These are phyloP conservation scores for Saturnispora quitensis DNA, from an alignment of 805 yeast genomes.

Conservation along the genomic window DNA sequence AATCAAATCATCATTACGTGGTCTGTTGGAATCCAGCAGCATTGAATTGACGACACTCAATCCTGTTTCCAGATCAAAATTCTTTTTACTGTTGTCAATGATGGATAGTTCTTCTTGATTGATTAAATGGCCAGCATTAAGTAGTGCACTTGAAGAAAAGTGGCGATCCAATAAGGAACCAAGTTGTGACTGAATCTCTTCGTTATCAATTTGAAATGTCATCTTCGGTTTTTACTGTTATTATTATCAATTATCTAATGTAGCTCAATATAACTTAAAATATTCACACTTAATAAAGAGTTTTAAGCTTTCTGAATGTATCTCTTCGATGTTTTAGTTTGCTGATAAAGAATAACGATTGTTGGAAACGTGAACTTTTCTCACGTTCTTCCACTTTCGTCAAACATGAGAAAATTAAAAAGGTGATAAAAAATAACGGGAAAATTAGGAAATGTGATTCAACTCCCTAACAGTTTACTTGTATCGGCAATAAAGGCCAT, in stretches of 20 bases:
- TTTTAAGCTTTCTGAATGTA: neutral
- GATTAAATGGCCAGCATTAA: constrained; percentile 1
- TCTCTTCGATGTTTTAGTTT: neutral
- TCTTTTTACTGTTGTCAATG: neutral
- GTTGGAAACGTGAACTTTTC: neutral
- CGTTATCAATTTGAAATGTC: constrained; percentile 3
- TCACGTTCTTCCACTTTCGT: neutral
- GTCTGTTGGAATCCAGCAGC: constrained; percentile 2
- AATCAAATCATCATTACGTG: constrained; percentile 1
- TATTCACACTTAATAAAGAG: neutral
- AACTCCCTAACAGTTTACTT: neutral
- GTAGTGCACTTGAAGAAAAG: constrained; percentile 1
- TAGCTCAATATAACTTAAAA: neutral
- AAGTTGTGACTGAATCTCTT: constrained; percentile 1
- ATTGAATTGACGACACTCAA: neutral
- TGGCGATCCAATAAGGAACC: neutral
- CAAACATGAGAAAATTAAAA: neutral
- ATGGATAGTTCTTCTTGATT: neutral
- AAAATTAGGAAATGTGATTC: neutral
- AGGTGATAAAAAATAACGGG: neutral
- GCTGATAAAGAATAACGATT: neutral
- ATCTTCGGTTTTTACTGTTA: constrained; percentile 3
- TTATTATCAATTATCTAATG: neutral
- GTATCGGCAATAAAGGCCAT: neutral
- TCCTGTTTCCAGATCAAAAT: neutral